Evolutionary conservation across 257 asterid species (phyloP), one percentile per base, ranked within the genome.

Genomic region (Knoxia roxburghii): DNA sequence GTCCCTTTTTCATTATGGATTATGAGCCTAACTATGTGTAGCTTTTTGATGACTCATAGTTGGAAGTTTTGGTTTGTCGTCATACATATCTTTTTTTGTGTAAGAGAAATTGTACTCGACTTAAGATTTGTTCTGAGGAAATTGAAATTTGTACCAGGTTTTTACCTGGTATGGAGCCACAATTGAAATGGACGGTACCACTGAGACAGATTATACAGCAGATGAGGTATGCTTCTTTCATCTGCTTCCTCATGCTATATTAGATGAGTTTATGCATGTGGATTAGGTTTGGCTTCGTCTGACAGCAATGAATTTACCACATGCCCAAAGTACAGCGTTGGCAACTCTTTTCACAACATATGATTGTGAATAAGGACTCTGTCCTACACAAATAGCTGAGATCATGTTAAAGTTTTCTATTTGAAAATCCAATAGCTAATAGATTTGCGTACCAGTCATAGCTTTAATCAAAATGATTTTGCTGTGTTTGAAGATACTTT

Each of bases 161-260:
- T 94, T 94, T 75, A 87, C 97, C 9, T 94, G 99, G 99, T 80
- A 88, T 72, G 97, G 99, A 64, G 99, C 97, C 24, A 85, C 93
- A 30, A 82, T 94, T 73, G 97, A 94, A 78, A 72, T 90, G 80
- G 97, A 94, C 50, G 99, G 97, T 73, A 61, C 82, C 37, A 81
- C 97, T 49, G 97, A 93, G 85, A 88, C 97, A 43, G 96, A 90
- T 71, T 90, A 93, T 77, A 88, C 91, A 55, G 96, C 97, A 32
- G 99, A 94, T 69, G 96, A 94, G 96, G 97, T 94, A 78, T 64
- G 59, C 26, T 41, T 61, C 17, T 20, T 0, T 18, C 18, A 33
- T 21, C 51, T 23, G 0, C 55, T 45, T n/a, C 23, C 32, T 50
- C 39, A 51, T 39, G 30, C 64, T 67, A 24, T 23, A 26, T 35